These are phyloP conservation scores for Eutrema yunnanense DNA, from an alignment of 345 rosid genomes.

Conservation along the genomic window DNA sequence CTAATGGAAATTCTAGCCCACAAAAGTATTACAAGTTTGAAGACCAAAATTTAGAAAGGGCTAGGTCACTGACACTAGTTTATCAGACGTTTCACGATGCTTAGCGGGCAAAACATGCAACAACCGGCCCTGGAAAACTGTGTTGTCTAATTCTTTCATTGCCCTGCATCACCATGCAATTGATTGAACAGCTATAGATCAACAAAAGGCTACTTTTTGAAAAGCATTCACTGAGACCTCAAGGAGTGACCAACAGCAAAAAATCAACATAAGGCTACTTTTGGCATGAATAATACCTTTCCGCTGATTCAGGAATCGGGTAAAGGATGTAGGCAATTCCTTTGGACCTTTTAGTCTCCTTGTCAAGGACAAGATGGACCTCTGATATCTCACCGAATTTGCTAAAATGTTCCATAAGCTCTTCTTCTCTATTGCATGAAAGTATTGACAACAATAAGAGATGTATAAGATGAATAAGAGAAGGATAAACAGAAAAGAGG, in stretches of 20 bases:
- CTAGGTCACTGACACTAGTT: slow-evolving; percentile 45
- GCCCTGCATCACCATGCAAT: slow-evolving; percentile 53
- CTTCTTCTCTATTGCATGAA: slow-evolving; percentile 65
- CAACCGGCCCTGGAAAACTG: slow-evolving; percentile 87
- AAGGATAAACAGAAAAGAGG: not conserved
- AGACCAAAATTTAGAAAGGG: slow-evolving; percentile 1
- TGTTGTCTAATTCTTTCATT: slow-evolving; percentile 61
- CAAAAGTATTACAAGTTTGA: not conserved
- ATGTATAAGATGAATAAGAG: not conserved
- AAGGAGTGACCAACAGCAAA: not conserved
- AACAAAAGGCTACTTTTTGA: not conserved
- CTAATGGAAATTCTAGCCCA: not conserved
- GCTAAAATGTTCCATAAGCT: slow-evolving; percentile 67
- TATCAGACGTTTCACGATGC: slow-evolving; percentile 40
- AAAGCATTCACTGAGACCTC: not conserved
- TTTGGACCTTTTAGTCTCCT: slow-evolving; percentile 82
- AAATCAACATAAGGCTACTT: not conserved
- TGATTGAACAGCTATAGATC: not conserved
- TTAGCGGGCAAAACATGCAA: slow-evolving; percentile 81
- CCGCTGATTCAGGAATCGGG: slow-evolving; percentile 57
- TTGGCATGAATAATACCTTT: slow-evolving; percentile 45
- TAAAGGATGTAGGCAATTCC: slow-evolving; percentile 81
- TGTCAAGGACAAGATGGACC: slow-evolving; percentile 85
- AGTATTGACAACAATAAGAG: slow-evolving; percentile 3
- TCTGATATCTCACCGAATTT: slow-evolving; percentile 55